phyloP scores from a whole-genome alignment of 805 yeast species.

The Ogataea kodamae region DNA sequence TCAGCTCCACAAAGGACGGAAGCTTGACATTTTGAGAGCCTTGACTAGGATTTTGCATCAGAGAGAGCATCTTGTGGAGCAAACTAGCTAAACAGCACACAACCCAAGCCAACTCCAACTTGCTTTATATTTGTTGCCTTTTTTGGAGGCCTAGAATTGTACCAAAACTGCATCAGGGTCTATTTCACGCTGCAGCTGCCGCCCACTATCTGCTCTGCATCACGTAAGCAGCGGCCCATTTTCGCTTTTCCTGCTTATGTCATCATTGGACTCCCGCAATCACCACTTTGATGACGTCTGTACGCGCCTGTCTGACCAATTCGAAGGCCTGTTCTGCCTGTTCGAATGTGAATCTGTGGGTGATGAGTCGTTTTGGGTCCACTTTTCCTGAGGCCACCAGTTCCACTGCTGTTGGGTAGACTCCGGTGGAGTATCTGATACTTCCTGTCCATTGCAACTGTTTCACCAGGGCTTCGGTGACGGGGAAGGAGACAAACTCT shows the following conservation, averaged over 20 bases:
- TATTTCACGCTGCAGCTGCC: too few relatives aligned
- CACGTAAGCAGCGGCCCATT: too few relatives aligned
- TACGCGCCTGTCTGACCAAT: conserved; percentile 53
- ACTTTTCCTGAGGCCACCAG: conserved; percentile 61
- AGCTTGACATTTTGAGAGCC: conserved; percentile 15
- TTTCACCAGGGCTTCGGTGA: conserved; percentile 61
- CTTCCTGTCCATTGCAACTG: conserved; percentile 71
- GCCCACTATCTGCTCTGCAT: not conserved
- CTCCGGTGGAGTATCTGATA: conserved; percentile 77
- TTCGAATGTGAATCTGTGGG: conserved; percentile 67
- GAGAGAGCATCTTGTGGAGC: conserved; percentile 11
- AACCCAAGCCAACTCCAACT: not conserved
- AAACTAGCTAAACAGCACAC: conserved; percentile 1
- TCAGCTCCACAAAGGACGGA: conserved; percentile 25
- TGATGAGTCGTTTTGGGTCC: conserved; percentile 63
- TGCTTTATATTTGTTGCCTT: conserved; percentile 11
- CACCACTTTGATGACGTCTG: conserved; percentile 67
- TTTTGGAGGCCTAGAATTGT: conserved; percentile 4
- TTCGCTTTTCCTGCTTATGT: conserved; percentile 2
- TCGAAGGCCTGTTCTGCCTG: conserved; percentile 78
- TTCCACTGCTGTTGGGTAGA: conserved; percentile 68
- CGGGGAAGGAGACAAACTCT: conserved; percentile 64
- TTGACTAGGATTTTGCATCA: conserved; percentile 13
- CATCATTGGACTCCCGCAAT: conserved; percentile 73
- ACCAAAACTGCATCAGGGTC: too few relatives aligned